Conservation (phyloP, 106 monocot species). For the Platanthera zijinensis region DNA sequence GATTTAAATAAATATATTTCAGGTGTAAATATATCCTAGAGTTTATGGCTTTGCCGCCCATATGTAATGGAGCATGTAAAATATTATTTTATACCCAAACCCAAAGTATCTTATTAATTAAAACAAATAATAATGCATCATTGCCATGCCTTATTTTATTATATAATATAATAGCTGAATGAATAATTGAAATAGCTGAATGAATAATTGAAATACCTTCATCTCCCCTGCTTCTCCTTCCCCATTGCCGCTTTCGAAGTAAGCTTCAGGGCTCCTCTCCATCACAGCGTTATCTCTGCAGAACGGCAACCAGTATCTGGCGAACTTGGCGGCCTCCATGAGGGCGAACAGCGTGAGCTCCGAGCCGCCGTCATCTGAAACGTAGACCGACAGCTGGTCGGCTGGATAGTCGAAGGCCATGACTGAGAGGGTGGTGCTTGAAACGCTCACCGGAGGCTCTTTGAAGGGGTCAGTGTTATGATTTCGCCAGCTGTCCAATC, state of each 20-base stretch:
- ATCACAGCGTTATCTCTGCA: conserved; percentile 28
- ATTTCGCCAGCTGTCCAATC: too few species aligned
- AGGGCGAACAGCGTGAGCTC: conserved; percentile 51
- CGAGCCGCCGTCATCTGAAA: conserved; percentile 81
- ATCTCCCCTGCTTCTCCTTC: conserved; percentile 15
- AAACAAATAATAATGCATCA: too few species aligned
- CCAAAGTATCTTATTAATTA: too few species aligned
- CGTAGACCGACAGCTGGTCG: conserved; percentile 44
- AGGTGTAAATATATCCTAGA: too few species aligned
- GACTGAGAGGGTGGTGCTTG: conserved; percentile 54
- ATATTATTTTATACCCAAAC: too few species aligned
- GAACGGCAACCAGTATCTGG: conserved; percentile 65
- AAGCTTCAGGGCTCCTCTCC: conserved; percentile 47
- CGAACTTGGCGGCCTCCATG: conserved; percentile 61
- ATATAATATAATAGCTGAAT: too few species aligned
- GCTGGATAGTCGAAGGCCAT: conserved; percentile 73
- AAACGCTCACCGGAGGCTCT: conserved; percentile 58
- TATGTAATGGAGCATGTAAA: too few species aligned
- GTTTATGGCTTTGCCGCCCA: too few species aligned
- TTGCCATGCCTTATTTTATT: too few species aligned
- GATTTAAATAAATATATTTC: too few species aligned
- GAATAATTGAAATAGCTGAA: too few species aligned
- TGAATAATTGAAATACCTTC: conserved; percentile 31
- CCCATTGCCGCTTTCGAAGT: conserved; percentile 16
- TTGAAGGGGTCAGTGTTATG: conserved; percentile 59